Conservation (phyloP, 805 yeast genomes). For the Saturnispora halmiae region DNA sequence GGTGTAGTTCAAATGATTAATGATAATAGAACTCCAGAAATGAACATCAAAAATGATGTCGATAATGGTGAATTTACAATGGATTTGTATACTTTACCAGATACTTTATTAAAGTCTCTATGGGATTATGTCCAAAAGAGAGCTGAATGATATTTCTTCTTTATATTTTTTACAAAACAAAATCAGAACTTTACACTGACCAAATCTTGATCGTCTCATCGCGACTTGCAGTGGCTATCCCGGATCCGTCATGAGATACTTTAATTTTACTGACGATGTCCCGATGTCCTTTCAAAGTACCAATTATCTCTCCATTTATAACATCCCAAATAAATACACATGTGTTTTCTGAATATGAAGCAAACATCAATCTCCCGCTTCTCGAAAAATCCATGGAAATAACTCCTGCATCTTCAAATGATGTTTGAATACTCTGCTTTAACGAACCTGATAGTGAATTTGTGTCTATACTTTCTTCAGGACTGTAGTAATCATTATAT, state of each 20-base stretch:
- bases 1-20: slow-evolving; percentile 97
- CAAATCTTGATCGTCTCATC: slow-evolving; percentile 65
- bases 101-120: slow-evolving; percentile 77
- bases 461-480: slow-evolving; percentile 4
- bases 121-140: slow-evolving; percentile 91
- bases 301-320: slow-evolving; percentile 54
- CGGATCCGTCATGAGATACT: slow-evolving; percentile 66
- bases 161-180: not conserved
- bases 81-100: slow-evolving; percentile 92
- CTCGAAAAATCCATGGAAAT: slow-evolving; percentile 61
- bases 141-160: slow-evolving; percentile 17
- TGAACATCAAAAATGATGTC: slow-evolving; percentile 91
- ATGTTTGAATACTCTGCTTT: slow-evolving; percentile 22
- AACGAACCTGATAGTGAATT: slow-evolving; percentile 18
- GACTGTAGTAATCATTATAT: not conserved
- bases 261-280: slow-evolving; percentile 55
- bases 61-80: slow-evolving; percentile 96
- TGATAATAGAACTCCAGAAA: slow-evolving; percentile 88
- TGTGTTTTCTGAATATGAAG: slow-evolving; percentile 59
- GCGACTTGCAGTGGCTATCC: slow-evolving; percentile 74
- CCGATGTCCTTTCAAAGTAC: slow-evolving; percentile 55
- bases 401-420: slow-evolving; percentile 58
- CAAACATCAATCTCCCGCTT: slow-evolving; percentile 66
- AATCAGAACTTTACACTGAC: slow-evolving; percentile 30
- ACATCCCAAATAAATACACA: slow-evolving; percentile 76